Base-by-base conservation (phyloP, 2,329 filamentous ascomycete genomes). In the Cladosporium sp. region DNA sequence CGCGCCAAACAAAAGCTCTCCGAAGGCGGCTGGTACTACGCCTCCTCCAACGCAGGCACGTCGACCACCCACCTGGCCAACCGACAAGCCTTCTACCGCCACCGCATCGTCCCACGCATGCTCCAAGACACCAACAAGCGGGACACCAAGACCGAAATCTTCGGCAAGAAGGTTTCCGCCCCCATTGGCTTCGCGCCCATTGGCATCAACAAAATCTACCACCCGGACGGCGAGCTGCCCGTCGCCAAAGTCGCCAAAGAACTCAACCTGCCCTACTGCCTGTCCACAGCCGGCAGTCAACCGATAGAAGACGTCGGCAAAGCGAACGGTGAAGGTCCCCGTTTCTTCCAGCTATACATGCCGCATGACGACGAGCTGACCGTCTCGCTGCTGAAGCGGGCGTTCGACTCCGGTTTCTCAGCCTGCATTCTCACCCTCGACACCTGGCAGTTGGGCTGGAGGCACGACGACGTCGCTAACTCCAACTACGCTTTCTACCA, bases 161-260 rank as follows among this genome's bases (percentile, higher is more conserved):
- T 84, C 63, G 78, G 81, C 12, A 79, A 84, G 63, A 72, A 73
- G 43, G 76, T 81, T 11, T 70, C 75, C 2, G 80, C 80, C 0
- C 82, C 82, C 0, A 78, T 85, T 44, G 80, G 80, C n/a, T 82
- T 85, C 59, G 79, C 82, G 0, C 81, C 82, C 2, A 77, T 85
- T 22, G 82, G 82, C 4, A 84, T 85, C 57, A 84, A 85, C 68
- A 78, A 79, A 54, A 85, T 85, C 58, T 85, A 84, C 67, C 74
- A 85, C 57, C 72, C 75, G 0, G 61, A 67, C 0, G 82, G 78
- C 34, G 83, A 86, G 60, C 61, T 82, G 0, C 74, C 79, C 0
- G 80, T 84, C 1, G 80, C 82, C 8, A 76, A 75, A 51, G 79
- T 81, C 0, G 81, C 81, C 0, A 73, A 73, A n/a, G 79, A 83